These are phyloP conservation scores for Sarcodon sp. DNA, from an alignment of 768 basidiomycete genomes.

Conservation along the genomic window DNA sequence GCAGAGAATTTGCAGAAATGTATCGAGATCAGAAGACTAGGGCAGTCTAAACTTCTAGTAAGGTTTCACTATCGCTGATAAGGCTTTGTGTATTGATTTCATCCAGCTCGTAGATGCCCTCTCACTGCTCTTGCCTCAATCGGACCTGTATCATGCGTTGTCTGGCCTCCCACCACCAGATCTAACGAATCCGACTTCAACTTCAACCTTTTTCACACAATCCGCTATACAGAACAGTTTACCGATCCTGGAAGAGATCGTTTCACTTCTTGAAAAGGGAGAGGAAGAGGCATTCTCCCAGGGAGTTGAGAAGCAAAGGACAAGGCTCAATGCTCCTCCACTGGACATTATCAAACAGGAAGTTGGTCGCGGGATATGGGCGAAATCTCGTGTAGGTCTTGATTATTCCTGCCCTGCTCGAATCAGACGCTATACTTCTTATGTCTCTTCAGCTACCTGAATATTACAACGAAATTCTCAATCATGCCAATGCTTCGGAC, in stretches of 20 bases:
- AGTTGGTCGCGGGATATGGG: constrained; percentile 54
- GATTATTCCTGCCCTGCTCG: background rate
- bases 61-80: too few species aligned
- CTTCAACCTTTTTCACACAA: constrained; percentile 46
- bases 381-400: constrained; percentile 39
- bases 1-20: constrained; percentile 75
- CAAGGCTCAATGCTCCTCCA: constrained; percentile 55
- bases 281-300: constrained; percentile 44
- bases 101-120: constrained; percentile 55
- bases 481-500: constrained; percentile 70
- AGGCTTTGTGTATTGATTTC: background rate
- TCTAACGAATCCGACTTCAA: constrained; percentile 56
- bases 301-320: constrained; percentile 70
- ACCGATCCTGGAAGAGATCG: constrained; percentile 59
- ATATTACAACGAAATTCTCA: constrained; percentile 69
- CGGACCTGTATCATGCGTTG: constrained; percentile 48
- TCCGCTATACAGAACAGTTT: constrained; percentile 57
- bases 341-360: constrained; percentile 47
- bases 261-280: constrained; percentile 45
- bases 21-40: constrained; percentile 40
- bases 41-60: background rate
- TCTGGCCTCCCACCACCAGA: constrained; percentile 62
- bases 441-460: constrained; percentile 37
- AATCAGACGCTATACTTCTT: background rate
- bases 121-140: constrained; percentile 61